A percentile compares a stretch with the other conserved stretches of the same genome.
Evolutionary conservation across 768 basidiomycete species (phyloP).

Genomic region (Pleurotus ostreatus): DNA sequence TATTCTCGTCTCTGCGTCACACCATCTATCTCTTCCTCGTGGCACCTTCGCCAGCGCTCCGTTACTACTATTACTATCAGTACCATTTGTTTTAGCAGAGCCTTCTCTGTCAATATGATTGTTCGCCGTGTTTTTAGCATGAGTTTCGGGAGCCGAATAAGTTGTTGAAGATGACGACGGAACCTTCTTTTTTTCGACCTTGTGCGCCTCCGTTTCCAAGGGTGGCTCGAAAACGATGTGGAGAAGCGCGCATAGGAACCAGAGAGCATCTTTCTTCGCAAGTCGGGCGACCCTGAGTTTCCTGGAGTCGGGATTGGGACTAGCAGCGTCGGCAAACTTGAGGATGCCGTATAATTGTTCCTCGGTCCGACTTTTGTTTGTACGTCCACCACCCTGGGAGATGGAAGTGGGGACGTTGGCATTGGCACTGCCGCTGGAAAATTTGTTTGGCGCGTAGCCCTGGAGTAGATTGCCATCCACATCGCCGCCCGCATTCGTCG

Average conservation of each 20-base stretch:
- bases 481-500: neutral
- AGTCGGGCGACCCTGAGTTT: slow-evolving; percentile 32
- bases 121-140: too few relatives aligned
- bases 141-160: neutral
- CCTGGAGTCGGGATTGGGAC: slow-evolving; percentile 9
- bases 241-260: slow-evolving; percentile 48
- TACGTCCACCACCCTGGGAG: slow-evolving; percentile 2
- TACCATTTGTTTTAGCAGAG: too few relatives aligned
- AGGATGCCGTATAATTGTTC: neutral
- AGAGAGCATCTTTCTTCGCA: slow-evolving; percentile 44
- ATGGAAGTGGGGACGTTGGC: neutral
- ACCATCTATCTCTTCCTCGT: neutral
- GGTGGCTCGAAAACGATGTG: slow-evolving; percentile 26
- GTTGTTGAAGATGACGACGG: neutral
- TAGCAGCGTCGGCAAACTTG: neutral
- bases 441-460: neutral
- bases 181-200: neutral
- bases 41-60: neutral
- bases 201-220: neutral
- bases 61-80: neutral
- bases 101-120: too few relatives aligned
- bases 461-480: neutral
- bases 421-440: neutral
- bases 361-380: slow-evolving; percentile 3
- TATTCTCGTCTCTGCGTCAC: neutral